Conservation (phyloP, 495 filamentous ascomycete genomes). For the Podospora pseudopauciseta region DNA sequence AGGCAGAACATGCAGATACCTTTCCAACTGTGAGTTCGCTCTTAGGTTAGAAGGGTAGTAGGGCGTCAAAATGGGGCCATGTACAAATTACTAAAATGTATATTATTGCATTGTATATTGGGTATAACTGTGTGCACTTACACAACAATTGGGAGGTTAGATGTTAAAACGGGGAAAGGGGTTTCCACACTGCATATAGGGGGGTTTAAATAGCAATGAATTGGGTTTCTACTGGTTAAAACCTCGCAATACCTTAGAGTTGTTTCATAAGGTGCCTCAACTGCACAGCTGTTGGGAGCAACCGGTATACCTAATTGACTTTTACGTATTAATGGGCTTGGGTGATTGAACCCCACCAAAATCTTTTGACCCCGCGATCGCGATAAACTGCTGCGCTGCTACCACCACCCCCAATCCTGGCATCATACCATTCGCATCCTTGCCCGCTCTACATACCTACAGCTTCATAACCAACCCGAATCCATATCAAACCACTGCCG, state of each 20-base stretch:
- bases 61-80: not conserved
- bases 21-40: constrained; percentile 14
- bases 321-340: not conserved
- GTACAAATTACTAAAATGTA: too few species aligned
- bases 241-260: not conserved
- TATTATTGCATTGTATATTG: constrained; percentile 2
- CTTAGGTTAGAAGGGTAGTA: not conserved
- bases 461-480: not conserved
- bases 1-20: constrained; percentile 27
- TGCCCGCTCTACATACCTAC: not conserved
- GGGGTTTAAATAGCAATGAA: not conserved
- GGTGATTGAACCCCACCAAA: not conserved
- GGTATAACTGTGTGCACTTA: not conserved
- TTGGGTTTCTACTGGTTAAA: not conserved
- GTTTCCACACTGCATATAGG: constrained; percentile 1
- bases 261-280: too few species aligned
- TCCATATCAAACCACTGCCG: not conserved
- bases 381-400: not conserved
- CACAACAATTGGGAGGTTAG: not conserved
- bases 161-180: not conserved
- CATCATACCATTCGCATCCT: not conserved
- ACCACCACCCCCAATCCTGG: not conserved
- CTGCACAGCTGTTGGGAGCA: too few species aligned
- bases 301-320: not conserved
- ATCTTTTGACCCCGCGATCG: constrained; percentile 4